Base-by-base conservation (phyloP, 257 asterid species). In the Solanum rostratum region DNA sequence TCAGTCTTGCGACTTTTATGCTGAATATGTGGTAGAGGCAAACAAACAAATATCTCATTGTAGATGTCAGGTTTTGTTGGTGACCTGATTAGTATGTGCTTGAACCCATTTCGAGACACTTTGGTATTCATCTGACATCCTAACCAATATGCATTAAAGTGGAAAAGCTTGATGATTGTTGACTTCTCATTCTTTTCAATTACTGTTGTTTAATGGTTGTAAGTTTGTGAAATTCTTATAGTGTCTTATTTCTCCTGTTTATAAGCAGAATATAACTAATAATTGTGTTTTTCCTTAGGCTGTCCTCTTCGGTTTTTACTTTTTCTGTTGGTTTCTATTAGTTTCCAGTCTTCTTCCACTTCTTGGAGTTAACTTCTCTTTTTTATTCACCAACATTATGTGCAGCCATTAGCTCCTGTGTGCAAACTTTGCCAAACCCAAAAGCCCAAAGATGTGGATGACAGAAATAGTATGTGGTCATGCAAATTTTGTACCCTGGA, bases 401-500 rank as follows among this genome's bases (percentile, higher is more conserved):
- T 55, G 93, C 93, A 96, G 98, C 88, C 89, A 27, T 88, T 91
- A 82, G 97, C 98, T 86, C 97, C 97, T 82, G 71, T 93, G 73
- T 96, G 99, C 52, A 92, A 92, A 90, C 87, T 93, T 20, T 93
- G 99, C 88, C 84, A 88, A 73, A 60, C 94, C 66, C 89, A 80
- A 79, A 93, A 88, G 85, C 97, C 95, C 57, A 90, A 87, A 87
- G 91, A 91, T 7, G 86, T 50, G 65, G 87, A 84, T 11, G 85
- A 63, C 82, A 90, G 88, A 83, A 81, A 55, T 27, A 79, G 79
- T 33, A 50, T 79, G 22, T 96, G 98, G 99, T 88, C 97, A 52
- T 95, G 99, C 88, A 92, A 85, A 87, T 89, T 93, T 86, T 96
- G 98, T 76, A 95, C 98, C 4, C 89, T 89, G 82, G 97, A 93